Base-by-base conservation (phyloP, 257 asterid genomes). In the Solanum pimpinellifolium region DNA sequence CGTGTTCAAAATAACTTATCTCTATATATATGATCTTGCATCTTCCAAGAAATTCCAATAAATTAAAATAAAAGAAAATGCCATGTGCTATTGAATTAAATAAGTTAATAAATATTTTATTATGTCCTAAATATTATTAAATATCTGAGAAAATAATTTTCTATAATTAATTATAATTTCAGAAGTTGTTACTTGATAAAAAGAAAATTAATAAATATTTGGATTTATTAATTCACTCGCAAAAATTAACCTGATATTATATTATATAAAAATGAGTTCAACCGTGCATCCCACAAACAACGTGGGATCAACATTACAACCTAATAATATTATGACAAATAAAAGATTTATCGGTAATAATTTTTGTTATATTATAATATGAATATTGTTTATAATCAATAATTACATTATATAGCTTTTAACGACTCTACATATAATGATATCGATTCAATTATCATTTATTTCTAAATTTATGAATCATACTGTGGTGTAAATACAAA, bases 371-470 rank as follows among this genome's bases (percentile, higher is more conserved):
- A 49, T 49, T 49, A 49, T 49, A 49, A 49, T 49, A 49, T 49
- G 2, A 49, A 5, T 49, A 49, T 49, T 5, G 6, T 49, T 49
- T 49, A 49, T 52, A 52, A 52, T 6, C 23, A 52, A 0, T 23
- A 1, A 3, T 15, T 2, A 15, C 1, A 7, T 10, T 52, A 16
- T 52, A 52, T 52, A 52, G 23, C 0, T 0, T 52, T 52, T 52
- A 16, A 9, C 0, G 0, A 52, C 23, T 16, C 10, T 16, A 0
- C 7, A 52, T 6, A 52, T 6, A 2, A 52, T 52, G 0, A 15
- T 6, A 1, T 49, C 16, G 9, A 49, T 9, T 49, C 21, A 49
- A 49, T 49, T 49, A 49, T 2, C 21, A 49, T 15, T 49, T 49
- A 5, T 2, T 21, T 5, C 0, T 49, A 49, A 49, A 52, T 52